Evolutionary conservation across 108 stramenopile species (phyloP).

Genomic region (Pseudonitzschia delicatissima): DNA sequence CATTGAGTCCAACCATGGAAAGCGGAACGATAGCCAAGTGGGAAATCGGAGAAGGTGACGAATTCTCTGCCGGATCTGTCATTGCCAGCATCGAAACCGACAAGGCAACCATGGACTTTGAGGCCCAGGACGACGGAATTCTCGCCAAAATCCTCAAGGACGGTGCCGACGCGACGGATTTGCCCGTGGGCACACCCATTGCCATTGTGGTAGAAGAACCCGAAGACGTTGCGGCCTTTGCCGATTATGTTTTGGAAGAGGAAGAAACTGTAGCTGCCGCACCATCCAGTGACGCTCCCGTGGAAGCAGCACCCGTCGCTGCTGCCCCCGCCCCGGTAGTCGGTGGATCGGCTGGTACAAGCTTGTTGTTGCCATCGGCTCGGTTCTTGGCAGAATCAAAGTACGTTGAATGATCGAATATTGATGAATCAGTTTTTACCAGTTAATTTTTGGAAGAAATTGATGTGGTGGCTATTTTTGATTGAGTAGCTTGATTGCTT

Average conservation of each 20-base stretch:
- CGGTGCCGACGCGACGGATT: constrained; percentile 69
- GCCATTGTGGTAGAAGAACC: constrained; percentile 89
- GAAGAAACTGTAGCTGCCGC: constrained; percentile 24
- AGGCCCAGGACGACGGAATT: constrained; percentile 95
- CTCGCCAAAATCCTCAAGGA: constrained; percentile 91
- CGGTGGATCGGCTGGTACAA: constrained; percentile 36
- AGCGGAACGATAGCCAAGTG: constrained; percentile 85
- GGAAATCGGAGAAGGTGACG: constrained; percentile 80
- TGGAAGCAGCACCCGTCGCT: constrained; percentile 22
- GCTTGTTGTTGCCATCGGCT: constrained; percentile 76
- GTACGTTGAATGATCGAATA: constrained; percentile 18
- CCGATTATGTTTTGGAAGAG: constrained; percentile 66
- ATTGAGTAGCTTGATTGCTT: neutral
- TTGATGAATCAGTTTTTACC: too few species aligned
- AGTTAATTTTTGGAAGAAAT: neutral
- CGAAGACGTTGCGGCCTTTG: constrained; percentile 86
- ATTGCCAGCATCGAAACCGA: constrained; percentile 96
- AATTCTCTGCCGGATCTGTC: constrained; percentile 87
- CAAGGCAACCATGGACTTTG: constrained; percentile 98
- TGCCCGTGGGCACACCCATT: constrained; percentile 89
- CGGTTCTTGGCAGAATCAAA: constrained; percentile 71
- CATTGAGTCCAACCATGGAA: constrained; percentile 97
- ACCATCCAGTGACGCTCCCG: neutral
- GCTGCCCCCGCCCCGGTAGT: constrained; percentile 29
- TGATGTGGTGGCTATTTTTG: neutral